phyloP scores from a whole-genome alignment of 2,329 filamentous ascomycete genomes.

The Lachnellula subtilissima region DNA sequence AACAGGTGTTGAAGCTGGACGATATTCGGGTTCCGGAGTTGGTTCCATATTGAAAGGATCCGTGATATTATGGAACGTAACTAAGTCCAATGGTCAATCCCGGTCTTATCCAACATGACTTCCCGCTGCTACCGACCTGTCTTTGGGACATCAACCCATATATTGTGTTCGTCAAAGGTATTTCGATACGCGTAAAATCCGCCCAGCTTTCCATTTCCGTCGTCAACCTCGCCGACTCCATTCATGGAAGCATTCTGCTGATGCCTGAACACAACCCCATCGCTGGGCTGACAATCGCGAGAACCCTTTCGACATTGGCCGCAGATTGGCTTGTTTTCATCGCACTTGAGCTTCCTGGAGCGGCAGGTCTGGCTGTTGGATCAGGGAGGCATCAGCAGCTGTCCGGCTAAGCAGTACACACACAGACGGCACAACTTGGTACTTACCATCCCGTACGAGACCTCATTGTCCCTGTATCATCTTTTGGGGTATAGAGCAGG shows the following conservation, averaged over 20 bases:
- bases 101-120: background rate
- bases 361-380: constrained; percentile 48
- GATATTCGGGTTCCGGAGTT: constrained; percentile 32
- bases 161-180: constrained; percentile 54
- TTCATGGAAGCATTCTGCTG: constrained; percentile 69
- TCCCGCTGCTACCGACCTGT: constrained; percentile 38
- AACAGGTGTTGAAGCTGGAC: constrained; percentile 9
- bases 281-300: constrained; percentile 55
- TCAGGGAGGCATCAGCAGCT: background rate
- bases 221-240: constrained; percentile 37
- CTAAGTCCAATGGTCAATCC: constrained; percentile 31
- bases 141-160: constrained; percentile 60
- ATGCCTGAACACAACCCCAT: constrained; percentile 61
- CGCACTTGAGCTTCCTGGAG: constrained; percentile 59
- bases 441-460: constrained; percentile 35
- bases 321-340: constrained; percentile 56
- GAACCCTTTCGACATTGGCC: constrained; percentile 54
- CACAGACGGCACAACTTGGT: background rate
- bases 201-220: constrained; percentile 41
- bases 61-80: constrained; percentile 57
- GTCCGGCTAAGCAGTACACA: background rate
- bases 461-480: constrained; percentile 30
- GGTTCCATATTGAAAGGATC: constrained; percentile 55
- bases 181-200: constrained; percentile 64
- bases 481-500: constrained; percentile 14